A percentile compares a stretch with the other conserved stretches of the same genome.
Evolutionary conservation across 2,329 filamentous ascomycete genomes (phyloP).

Genomic region (Phoma sp.): DNA sequence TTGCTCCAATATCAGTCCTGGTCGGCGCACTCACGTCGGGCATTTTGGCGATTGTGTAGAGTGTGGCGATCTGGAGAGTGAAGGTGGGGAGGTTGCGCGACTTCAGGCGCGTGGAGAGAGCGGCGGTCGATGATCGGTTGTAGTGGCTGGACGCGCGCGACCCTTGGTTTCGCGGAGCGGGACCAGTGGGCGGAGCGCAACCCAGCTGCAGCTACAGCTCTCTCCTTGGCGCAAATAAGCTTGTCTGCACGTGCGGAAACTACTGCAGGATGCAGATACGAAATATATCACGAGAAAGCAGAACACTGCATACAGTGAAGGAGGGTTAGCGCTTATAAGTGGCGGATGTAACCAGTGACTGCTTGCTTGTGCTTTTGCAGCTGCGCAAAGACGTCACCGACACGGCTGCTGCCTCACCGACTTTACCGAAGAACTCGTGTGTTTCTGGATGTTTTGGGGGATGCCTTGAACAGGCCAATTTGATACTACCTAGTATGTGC

Average conservation of each 20-base stretch:
- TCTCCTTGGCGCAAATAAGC: constrained; percentile 15
- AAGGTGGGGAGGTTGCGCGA: constrained; percentile 16
- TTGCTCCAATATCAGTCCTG: background rate
- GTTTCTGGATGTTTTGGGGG: constrained; percentile 8
- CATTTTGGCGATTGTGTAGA: constrained; percentile 44
- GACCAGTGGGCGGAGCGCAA: background rate
- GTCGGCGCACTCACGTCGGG: constrained; percentile 49
- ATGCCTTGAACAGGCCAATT: constrained; percentile 35
- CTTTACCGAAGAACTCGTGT: background rate
- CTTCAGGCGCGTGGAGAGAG: constrained; percentile 22
- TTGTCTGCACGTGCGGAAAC: constrained; percentile 8
- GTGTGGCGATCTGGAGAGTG: background rate
- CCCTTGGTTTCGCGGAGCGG: constrained; percentile 24
- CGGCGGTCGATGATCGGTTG: background rate
- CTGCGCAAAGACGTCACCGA: background rate
- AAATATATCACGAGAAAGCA: background rate
- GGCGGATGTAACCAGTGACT: too few relatives aligned
- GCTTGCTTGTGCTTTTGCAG: background rate
- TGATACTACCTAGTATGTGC: constrained; percentile 48
- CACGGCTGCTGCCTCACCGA: background rate
- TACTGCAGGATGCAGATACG: constrained; percentile 1
- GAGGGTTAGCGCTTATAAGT: too few relatives aligned
- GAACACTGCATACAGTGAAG: too few relatives aligned
- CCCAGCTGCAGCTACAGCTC: constrained; percentile 11
- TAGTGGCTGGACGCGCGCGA: constrained; percentile 25